These are phyloP conservation scores for Auriscalpium orientale DNA, from an alignment of 768 basidiomycete species.

Conservation along the genomic window DNA sequence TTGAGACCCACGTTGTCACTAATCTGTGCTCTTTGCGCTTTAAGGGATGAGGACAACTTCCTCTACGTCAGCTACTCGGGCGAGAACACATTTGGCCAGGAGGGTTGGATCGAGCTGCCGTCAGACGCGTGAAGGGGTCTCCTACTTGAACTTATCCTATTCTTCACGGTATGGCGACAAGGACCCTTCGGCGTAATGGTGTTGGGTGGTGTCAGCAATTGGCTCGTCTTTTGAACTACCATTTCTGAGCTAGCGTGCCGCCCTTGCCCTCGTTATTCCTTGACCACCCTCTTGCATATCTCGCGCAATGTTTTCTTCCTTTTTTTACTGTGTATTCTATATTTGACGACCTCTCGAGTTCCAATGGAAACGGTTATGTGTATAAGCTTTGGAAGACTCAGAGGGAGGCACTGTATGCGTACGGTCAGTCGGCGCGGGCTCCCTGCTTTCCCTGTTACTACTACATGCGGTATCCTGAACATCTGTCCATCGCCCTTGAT, in stretches of 20 bases:
- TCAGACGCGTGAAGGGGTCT: conserved; percentile 10
- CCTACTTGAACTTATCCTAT: not conserved
- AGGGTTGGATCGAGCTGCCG: conserved; percentile 13
- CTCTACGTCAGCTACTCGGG: conserved; percentile 98
- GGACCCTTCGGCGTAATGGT: conserved; percentile 5
- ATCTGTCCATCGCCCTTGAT: too few species aligned
- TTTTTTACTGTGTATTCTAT: conserved; percentile 9
- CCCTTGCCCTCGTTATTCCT: conserved; percentile 1
- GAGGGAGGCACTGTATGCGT: too few species aligned
- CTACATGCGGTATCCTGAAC: too few species aligned
- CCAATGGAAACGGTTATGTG: too few species aligned
- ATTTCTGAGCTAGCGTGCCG: not conserved
- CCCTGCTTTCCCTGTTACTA: too few species aligned
- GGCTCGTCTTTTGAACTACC: not conserved
- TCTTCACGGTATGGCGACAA: conserved; percentile 3
- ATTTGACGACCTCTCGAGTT: not conserved
- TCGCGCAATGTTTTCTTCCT: conserved; percentile 8
- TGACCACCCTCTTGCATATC: conserved; percentile 8
- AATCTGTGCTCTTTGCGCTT: not conserved
- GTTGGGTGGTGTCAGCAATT: not conserved
- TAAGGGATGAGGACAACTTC: conserved; percentile 97
- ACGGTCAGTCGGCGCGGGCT: too few species aligned
- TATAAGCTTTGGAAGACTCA: too few species aligned
- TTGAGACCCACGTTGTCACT: not conserved
- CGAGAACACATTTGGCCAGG: conserved; percentile 86